phyloP scores from a whole-genome alignment of 805 yeast genomes.

The Candida quercuum region DNA sequence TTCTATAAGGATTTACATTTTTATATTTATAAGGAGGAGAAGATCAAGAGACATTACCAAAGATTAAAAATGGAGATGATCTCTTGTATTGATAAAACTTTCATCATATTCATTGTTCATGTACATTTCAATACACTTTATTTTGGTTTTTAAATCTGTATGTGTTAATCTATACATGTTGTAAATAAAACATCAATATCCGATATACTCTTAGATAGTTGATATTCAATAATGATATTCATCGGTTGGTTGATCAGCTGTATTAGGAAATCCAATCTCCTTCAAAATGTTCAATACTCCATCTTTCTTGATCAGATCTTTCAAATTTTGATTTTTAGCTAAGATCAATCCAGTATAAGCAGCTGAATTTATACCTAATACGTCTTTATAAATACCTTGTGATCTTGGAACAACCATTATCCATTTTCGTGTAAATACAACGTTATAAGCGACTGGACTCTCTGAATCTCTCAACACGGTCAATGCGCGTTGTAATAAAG shows the following conservation, averaged over 20 bases:
- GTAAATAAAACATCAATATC: no score
- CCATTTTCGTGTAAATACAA: constrained; percentile 77
- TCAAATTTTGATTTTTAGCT: constrained; percentile 61
- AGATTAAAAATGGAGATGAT: no score
- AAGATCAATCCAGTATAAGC: constrained; percentile 77
- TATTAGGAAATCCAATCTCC: constrained; percentile 63
- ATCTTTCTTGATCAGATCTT: constrained; percentile 38
- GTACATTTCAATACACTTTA: background rate
- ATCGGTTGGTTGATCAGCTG: constrained; percentile 49
- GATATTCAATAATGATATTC: constrained; percentile 55
- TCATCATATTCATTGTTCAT: no score
- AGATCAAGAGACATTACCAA: no score
- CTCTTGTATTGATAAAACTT: no score
- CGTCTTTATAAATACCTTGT: constrained; percentile 38
- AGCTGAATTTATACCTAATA: constrained; percentile 65
- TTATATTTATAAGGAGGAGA: no score
- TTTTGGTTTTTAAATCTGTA: no score
- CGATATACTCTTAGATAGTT: no score
- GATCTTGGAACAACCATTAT: constrained; percentile 84
- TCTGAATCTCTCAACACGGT: constrained; percentile 54
- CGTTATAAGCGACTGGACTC: constrained; percentile 64
- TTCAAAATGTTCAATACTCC: constrained; percentile 47
- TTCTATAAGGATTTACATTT: background rate
- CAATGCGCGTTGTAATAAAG: constrained; percentile 65
- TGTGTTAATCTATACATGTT: no score